Conservation (phyloP, 2,329 filamentous ascomycete genomes). For the Hypoxylon sp. region DNA sequence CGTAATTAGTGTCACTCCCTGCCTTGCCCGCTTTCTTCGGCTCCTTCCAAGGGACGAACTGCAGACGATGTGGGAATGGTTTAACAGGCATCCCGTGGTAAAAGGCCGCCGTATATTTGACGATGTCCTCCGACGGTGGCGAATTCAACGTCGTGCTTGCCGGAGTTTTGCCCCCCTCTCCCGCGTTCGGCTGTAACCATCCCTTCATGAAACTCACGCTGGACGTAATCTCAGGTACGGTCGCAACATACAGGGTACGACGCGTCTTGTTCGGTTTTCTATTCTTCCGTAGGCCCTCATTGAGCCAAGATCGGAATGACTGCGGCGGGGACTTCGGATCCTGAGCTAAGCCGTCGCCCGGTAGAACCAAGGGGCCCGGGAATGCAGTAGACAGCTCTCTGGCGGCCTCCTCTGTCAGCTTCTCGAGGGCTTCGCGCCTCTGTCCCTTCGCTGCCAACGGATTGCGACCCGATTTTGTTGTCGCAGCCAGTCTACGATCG, state of each 20-base stretch:
- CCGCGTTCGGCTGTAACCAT: constrained; percentile 59
- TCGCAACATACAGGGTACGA: constrained; percentile 69
- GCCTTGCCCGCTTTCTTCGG: constrained; percentile 32
- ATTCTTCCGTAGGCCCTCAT: constrained; percentile 62
- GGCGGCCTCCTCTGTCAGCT: constrained; percentile 40
- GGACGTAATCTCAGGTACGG: constrained; percentile 59
- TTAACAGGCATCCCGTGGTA: constrained; percentile 70
- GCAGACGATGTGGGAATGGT: constrained; percentile 56
- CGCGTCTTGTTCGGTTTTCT: constrained; percentile 59
- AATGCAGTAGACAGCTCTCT: constrained; percentile 58
- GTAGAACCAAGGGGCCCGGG: constrained; percentile 72
- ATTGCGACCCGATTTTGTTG: constrained; percentile 51
- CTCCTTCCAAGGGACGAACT: constrained; percentile 66
- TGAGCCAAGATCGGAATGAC: constrained; percentile 66
- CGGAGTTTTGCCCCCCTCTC: constrained; percentile 9
- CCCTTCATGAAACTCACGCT: constrained; percentile 57
- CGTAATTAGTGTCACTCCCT: constrained; percentile 27
- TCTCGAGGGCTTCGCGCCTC: constrained; percentile 29
- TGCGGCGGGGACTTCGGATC: constrained; percentile 68
- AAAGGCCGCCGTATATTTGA: constrained; percentile 60
- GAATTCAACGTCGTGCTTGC: constrained; percentile 23
- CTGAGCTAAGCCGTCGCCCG: constrained; percentile 69
- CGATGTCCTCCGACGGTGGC: constrained; percentile 52
- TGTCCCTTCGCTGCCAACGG: constrained; percentile 31
- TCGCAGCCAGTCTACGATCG: constrained; percentile 53